These are phyloP conservation scores for Sphaerulina vaccinii DNA, from an alignment of 2,329 filamentous ascomycete genomes.

Conservation along the genomic window DNA sequence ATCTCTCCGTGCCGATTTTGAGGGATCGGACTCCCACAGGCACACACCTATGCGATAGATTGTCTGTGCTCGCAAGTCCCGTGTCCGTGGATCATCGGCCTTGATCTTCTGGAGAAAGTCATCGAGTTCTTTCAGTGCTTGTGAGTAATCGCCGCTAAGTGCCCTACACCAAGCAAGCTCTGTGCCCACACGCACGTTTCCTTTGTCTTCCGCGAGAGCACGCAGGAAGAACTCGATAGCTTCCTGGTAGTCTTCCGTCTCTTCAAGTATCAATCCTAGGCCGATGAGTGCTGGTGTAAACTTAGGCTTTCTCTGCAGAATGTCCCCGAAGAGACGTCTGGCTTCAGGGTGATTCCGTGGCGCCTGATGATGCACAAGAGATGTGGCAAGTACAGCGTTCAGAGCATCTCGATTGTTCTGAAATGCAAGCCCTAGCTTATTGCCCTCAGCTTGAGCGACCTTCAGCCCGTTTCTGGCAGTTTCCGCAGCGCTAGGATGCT, in stretches of 20 bases:
- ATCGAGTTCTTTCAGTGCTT: constrained; percentile 68
- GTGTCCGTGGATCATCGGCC: constrained; percentile 57
- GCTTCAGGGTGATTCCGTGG: constrained; percentile 88
- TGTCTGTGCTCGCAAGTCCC: constrained; percentile 78
- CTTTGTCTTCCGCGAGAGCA: constrained; percentile 69
- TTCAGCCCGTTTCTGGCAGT: constrained; percentile 72
- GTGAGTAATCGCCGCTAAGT: constrained; percentile 70
- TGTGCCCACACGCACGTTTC: constrained; percentile 74
- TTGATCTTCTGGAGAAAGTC: constrained; percentile 66
- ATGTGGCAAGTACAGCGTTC: constrained; percentile 77
- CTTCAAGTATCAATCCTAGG: constrained; percentile 86
- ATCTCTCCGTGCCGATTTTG: constrained; percentile 71
- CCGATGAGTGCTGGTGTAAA: constrained; percentile 84
- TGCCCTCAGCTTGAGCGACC: constrained; percentile 59
- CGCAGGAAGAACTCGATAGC: constrained; percentile 78
- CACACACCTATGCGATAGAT: constrained; percentile 85
- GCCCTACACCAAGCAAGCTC: constrained; percentile 93
- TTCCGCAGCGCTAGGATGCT: constrained; percentile 78
- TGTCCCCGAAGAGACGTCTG: constrained; percentile 77
- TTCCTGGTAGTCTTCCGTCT: constrained; percentile 82
- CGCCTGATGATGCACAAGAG: constrained; percentile 84
- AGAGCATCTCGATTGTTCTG: constrained; percentile 70
- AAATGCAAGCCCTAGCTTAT: constrained; percentile 67
- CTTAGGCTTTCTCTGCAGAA: constrained; percentile 71
- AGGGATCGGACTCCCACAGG: constrained; percentile 78